A percentile compares a stretch with the other conserved stretches of the same genome.
Evolutionary conservation across 257 asterid species (phyloP).

Genomic region (Fraxinus cuspidata): DNA sequence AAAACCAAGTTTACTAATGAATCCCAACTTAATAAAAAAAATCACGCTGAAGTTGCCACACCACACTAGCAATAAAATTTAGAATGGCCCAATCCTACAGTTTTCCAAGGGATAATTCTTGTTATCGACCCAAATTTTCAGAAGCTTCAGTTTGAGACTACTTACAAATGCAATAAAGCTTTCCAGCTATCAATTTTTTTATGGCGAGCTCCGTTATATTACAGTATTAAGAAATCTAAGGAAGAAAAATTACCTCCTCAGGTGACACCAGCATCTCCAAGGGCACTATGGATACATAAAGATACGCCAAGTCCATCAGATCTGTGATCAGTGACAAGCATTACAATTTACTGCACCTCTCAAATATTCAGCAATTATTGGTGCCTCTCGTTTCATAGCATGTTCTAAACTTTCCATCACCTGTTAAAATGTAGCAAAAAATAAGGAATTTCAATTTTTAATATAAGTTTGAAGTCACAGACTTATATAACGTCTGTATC

Average conservation of each 20-base stretch:
- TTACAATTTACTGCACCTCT: too few relatives aligned
- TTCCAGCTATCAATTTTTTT: slow-evolving; percentile 5
- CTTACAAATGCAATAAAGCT: slow-evolving; percentile 9
- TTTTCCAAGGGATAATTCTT: neutral
- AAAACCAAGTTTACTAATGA: neutral
- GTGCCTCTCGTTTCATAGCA: slow-evolving; percentile 87
- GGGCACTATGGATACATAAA: slow-evolving; percentile 70
- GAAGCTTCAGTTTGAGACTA: neutral
- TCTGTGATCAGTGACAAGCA: too few relatives aligned
- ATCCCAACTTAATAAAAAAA: neutral
- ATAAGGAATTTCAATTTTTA: neutral
- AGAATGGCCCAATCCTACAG: neutral
- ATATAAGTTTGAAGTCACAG: neutral
- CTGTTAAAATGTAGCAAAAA: slow-evolving; percentile 41
- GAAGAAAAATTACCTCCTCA: slow-evolving; percentile 66
- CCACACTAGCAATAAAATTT: neutral
- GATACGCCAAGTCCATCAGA: too few relatives aligned
- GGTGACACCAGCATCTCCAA: slow-evolving; percentile 89
- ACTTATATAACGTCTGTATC: too few relatives aligned
- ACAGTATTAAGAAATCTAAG: neutral
- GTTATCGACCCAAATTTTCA: slow-evolving; percentile 1
- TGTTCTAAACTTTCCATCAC: slow-evolving; percentile 97
- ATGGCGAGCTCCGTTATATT: neutral
- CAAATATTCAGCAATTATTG: slow-evolving; percentile 85
- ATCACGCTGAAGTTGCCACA: neutral